phyloP scores from a whole-genome alignment of 306 rosid species.

The Boehmeria nivea region DNA sequence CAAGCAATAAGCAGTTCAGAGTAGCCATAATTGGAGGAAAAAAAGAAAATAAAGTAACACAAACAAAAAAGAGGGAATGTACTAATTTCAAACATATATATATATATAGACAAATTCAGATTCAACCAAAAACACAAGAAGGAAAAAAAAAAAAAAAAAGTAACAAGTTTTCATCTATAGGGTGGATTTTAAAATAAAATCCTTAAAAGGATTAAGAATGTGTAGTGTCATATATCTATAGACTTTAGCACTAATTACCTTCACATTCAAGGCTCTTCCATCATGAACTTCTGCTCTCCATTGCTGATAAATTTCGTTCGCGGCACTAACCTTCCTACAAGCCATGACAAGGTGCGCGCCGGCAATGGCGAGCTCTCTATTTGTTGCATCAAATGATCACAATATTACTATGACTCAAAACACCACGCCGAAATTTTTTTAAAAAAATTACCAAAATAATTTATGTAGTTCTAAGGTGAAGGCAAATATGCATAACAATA shows the following conservation, averaged over 20 bases:
- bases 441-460: no score
- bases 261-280: conserved; percentile 10
- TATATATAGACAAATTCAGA: no score
- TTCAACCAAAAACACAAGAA: no score
- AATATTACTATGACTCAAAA: not conserved
- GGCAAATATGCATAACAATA: no score
- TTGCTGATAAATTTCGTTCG: conserved; percentile 6
- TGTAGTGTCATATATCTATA: no score
- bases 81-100: no score
- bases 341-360: conserved; percentile 23
- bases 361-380: conserved; percentile 16
- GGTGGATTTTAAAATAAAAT: no score
- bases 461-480: not conserved
- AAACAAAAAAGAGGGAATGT: no score
- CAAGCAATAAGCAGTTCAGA: not conserved
- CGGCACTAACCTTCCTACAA: conserved; percentile 17
- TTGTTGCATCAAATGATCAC: not conserved
- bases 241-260: not conserved
- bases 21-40: not conserved
- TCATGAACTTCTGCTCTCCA: conserved; percentile 5
- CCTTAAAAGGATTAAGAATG: no score
- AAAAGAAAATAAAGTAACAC: not conserved
- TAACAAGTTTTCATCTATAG: no score
- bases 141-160: not conserved
- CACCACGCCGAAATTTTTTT: not conserved